Base-by-base conservation (phyloP, 352 stramenopile genomes). In the Globisporangium cederbergense region DNA sequence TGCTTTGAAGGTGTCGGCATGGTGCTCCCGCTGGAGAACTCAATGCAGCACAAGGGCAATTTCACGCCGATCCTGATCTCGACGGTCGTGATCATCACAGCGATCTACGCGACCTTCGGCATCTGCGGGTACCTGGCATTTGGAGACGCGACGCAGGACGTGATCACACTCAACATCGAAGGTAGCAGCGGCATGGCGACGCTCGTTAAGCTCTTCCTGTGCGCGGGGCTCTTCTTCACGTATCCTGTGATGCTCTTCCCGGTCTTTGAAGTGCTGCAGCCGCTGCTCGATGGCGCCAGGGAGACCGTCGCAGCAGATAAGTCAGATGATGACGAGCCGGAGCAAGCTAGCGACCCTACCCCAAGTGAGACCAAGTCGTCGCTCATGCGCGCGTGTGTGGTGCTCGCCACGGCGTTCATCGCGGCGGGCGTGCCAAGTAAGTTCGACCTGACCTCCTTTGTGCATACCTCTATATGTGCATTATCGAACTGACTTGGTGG, bases 161-260 rank as follows among this genome's bases (percentile, higher is more conserved):
- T 96, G 6, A 96, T 98, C 63, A 97, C 91, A 0, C 73, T 97
- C 32, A 98, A 98, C 58, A 77, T 98, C 42, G 69, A 85, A 40
- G 75, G 70, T n/a, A 75, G 52, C 13, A 68, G 72, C n/a, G 74
- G 80, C 63, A 70, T 84, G 38, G 81, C 80, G 45, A 89, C 70
- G 28, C 76, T 96, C 51, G 90, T 97, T 34, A 95, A 97, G 69
- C 60, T 96, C 10, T 91, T 83, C 11, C 67, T 97, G 16, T 97
- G 85, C 52, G 69, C 90, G 10, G 92, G 85, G 1, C 75, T 98
- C 1, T 97, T 97, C 70, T 90, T 97, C 56, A 97, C 92, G 49
- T 97, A 97, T 62, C 92, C 92, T 4, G 79, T 98, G 25, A 97
- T 97, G 92, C 87, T 98, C 64, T 97, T 97, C 71, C 92, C 90